Conservation (phyloP, 1,139 yeast species). For the Zygosaccharomyces sapae region DNA sequence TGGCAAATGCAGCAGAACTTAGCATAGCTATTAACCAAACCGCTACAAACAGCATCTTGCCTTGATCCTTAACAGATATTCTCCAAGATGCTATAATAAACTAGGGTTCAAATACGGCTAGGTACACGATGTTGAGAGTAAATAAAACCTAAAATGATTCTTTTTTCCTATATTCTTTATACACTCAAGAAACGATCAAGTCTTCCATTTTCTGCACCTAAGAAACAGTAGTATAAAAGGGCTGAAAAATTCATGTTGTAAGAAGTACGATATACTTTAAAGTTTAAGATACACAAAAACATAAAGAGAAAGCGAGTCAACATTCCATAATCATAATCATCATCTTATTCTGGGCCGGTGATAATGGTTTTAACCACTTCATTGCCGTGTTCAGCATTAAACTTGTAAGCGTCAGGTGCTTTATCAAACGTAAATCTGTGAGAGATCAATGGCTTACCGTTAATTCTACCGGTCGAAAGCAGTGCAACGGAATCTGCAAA, state of each 20-base stretch:
- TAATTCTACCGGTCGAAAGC: conserved; percentile 56
- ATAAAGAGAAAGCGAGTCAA: background rate
- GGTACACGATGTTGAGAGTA: background rate
- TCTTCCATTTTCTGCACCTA: conserved; percentile 2
- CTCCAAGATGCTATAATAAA: background rate
- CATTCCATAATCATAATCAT: background rate
- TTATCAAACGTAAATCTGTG: conserved; percentile 71
- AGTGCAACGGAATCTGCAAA: conserved; percentile 70
- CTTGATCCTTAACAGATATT: too few relatives aligned
- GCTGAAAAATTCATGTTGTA: background rate
- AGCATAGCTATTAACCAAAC: conserved; percentile 7
- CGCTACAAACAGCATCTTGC: conserved; percentile 2
- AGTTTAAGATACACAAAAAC: background rate
- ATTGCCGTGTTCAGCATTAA: conserved; percentile 47
- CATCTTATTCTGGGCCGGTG: conserved; percentile 43
- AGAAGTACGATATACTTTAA: background rate
- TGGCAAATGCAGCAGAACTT: conserved; percentile 6
- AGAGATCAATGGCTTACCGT: conserved; percentile 67
- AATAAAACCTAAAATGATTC: background rate
- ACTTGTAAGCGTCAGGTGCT: conserved; percentile 76
- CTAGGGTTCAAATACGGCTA: background rate
- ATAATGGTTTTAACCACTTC: conserved; percentile 61
- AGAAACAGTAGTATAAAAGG: background rate
- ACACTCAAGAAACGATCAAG: background rate
- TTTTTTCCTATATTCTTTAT: too few relatives aligned